Evolutionary conservation across 164 flowering plant genomes (phyloP).

Genomic region (Dillenia suffruticosa): DNA sequence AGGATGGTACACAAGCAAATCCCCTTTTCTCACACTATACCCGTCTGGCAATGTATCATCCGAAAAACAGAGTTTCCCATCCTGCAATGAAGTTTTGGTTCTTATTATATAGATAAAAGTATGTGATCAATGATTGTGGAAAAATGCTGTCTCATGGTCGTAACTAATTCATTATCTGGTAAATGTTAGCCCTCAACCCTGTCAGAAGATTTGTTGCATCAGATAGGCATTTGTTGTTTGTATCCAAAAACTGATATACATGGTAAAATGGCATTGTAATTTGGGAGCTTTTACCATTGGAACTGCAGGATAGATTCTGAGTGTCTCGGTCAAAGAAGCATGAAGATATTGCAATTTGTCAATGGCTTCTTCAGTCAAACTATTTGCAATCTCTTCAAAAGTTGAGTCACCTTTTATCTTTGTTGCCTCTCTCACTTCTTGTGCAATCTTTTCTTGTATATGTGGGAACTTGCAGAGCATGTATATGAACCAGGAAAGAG

Average conservation of each 20-base stretch:
- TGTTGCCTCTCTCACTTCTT: constrained; percentile 41
- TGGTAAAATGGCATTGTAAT: too few relatives aligned
- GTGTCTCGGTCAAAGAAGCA: constrained; percentile 69
- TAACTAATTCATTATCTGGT: too few relatives aligned
- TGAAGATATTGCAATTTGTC: constrained; percentile 78
- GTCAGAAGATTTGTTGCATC: too few relatives aligned
- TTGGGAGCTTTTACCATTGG: constrained; percentile 48
- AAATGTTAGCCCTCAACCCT: too few relatives aligned
- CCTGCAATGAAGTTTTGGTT: constrained; percentile 26
- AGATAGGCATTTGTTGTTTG: too few relatives aligned
- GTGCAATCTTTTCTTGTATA: constrained; percentile 50
- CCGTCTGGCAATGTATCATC: constrained; percentile 42
- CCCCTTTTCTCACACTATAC: constrained; percentile 28
- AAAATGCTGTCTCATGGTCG: too few relatives aligned
- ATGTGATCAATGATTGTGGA: too few relatives aligned
- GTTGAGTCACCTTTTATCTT: constrained; percentile 6
- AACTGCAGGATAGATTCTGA: constrained; percentile 74
- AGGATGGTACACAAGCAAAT: constrained; percentile 22
- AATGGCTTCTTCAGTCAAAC: constrained; percentile 43
- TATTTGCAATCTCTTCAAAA: constrained; percentile 28
- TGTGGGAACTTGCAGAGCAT: constrained; percentile 70
- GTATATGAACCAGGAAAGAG: constrained; percentile 74
- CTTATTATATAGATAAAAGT: too few relatives aligned
- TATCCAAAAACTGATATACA: too few relatives aligned
- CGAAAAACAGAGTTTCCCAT: constrained; percentile 33